These are phyloP conservation scores for Brachypodium distachyon DNA, from an alignment of 202 grass and related monocot species.

Conservation along the genomic window DNA sequence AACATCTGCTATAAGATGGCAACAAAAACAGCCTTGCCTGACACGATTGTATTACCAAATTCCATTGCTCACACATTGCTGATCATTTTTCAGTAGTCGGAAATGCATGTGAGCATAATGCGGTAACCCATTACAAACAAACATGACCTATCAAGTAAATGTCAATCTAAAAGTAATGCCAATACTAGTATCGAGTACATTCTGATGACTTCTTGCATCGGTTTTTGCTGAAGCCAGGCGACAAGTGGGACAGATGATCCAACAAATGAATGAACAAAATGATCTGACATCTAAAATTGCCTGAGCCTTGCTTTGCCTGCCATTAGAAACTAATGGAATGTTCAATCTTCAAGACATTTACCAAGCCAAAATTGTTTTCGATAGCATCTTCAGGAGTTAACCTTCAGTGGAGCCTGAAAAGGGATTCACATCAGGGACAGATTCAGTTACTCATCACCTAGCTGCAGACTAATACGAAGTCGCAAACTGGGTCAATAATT, in stretches of 20 bases:
- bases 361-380: neutral
- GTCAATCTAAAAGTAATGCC: no score
- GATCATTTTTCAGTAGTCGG: neutral
- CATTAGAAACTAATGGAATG: neutral
- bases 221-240: neutral
- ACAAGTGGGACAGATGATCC: neutral
- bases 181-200: neutral
- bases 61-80: neutral
- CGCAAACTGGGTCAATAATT: neutral
- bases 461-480: neutral
- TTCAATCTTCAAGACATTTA: neutral
- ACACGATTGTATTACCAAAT: neutral
- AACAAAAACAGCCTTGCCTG: neutral
- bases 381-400: neutral
- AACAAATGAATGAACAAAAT: neutral
- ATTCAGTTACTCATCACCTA: neutral
- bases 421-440: neutral
- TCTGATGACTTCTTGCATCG: neutral
- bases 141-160: no score
- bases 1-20: neutral
- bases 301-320: neutral
- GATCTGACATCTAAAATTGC: neutral
- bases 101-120: neutral
- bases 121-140: no score
- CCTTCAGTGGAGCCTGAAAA: conserved; percentile 11